These are phyloP conservation scores for Dictyophora rubrovolvata DNA, from an alignment of 768 basidiomycete genomes.

Conservation along the genomic window DNA sequence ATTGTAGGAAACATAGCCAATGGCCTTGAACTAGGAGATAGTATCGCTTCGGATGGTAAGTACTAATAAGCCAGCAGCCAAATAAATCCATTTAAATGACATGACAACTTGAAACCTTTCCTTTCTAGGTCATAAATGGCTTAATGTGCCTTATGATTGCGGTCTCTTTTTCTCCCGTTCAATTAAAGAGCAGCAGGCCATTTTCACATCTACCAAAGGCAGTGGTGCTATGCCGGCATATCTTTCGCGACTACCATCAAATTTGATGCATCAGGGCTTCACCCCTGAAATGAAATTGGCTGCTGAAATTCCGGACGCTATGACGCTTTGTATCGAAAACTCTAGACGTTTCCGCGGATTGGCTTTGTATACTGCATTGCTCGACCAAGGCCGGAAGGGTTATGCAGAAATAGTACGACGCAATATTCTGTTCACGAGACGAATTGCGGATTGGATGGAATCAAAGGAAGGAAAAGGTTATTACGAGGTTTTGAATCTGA, in stretches of 20 bases:
- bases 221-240: conserved; percentile 24
- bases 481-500: conserved; percentile 21
- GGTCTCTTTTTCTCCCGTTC: conserved; percentile 29
- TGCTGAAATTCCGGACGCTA: conserved; percentile 21
- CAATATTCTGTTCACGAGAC: conserved; percentile 27
- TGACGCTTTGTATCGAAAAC: conserved; percentile 32
- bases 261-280: background rate
- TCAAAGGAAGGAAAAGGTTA: background rate
- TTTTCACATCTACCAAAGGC: conserved; percentile 24
- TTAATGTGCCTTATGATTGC: conserved; percentile 31
- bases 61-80: background rate
- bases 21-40: conserved; percentile 28
- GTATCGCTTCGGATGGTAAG: conserved; percentile 29
- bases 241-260: conserved; percentile 17
- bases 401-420: conserved; percentile 26
- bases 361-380: conserved; percentile 27
- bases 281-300: conserved; percentile 10
- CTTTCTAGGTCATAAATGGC: conserved; percentile 25
- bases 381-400: conserved; percentile 27
- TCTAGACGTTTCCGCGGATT: conserved; percentile 31
- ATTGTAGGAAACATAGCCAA: conserved; percentile 16
- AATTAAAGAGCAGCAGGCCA: conserved; percentile 15
- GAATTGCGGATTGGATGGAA: conserved; percentile 22
- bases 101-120: background rate
- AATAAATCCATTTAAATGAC: background rate